Evolutionary conservation across 257 asterid genomes (phyloP).

Genomic region (Salvia splendens): DNA sequence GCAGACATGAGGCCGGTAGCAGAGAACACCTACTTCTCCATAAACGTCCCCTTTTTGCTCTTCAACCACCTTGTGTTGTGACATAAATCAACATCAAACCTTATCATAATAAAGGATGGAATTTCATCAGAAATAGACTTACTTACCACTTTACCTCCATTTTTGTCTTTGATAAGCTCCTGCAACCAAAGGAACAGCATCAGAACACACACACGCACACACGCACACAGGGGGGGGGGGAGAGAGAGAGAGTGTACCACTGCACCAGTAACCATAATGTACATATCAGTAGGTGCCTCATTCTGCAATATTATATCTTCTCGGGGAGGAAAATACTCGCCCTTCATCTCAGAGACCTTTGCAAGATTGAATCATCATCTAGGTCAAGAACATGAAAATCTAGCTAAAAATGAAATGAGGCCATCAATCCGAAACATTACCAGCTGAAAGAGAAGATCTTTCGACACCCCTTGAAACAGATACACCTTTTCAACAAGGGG

Average conservation of each 20-base stretch:
- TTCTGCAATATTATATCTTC: slow-evolving; percentile 74
- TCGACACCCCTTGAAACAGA: slow-evolving; percentile 72
- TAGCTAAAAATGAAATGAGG: not conserved
- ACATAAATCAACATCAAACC: not conserved
- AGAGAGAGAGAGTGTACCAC: slow-evolving; percentile 46
- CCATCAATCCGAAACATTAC: slow-evolving; percentile 36
- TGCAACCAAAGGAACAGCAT: slow-evolving; percentile 37
- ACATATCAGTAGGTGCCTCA: slow-evolving; percentile 76
- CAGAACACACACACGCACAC: not conserved
- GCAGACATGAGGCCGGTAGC: slow-evolving; percentile 76
- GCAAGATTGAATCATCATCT: slow-evolving; percentile 7
- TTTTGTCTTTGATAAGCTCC: slow-evolving; percentile 55
- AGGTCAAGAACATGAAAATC: slow-evolving; percentile 17
- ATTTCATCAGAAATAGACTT: not conserved
- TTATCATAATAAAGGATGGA: not conserved
- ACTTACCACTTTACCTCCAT: slow-evolving; percentile 52
- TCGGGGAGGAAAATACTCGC: slow-evolving; percentile 72
- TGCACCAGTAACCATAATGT: slow-evolving; percentile 68
- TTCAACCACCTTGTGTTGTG: slow-evolving; percentile 43
- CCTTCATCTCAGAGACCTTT: slow-evolving; percentile 76
- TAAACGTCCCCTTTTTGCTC: slow-evolving; percentile 63
- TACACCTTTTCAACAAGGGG: slow-evolving; percentile 67
- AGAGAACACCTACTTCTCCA: slow-evolving; percentile 79
- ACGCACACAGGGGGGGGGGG: not conserved
- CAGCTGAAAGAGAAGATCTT: slow-evolving; percentile 87